Percentiles rank a stretch among this genome's conserved stretches.
phyloP scores from a whole-genome alignment of 2,329 filamentous ascomycete genomes.

The Alternaria alternata region DNA sequence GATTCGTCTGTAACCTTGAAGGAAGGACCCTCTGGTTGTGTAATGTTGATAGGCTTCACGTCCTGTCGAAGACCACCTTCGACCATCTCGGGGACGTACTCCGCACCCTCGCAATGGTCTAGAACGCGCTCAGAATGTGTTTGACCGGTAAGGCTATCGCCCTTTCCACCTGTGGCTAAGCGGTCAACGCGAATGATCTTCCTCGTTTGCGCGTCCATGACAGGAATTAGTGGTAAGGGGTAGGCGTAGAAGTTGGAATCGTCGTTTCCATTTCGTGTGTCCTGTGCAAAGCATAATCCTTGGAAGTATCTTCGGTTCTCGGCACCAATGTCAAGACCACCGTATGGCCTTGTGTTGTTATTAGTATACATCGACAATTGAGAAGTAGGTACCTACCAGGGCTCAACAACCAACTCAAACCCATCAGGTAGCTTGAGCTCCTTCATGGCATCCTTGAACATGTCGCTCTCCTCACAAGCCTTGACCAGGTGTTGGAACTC shows the following conservation, averaged over 20 bases:
- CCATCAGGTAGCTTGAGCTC: constrained; percentile 63
- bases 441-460: constrained; percentile 61
- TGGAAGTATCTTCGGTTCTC: constrained; percentile 62
- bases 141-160: constrained; percentile 48
- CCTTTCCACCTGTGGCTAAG: constrained; percentile 50
- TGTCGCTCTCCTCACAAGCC: constrained; percentile 60
- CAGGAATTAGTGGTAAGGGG: constrained; percentile 48
- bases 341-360: constrained; percentile 56
- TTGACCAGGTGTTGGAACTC: constrained; percentile 47
- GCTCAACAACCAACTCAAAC: constrained; percentile 64
- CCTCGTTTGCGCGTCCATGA: constrained; percentile 48
- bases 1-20: constrained; percentile 64
- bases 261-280: constrained; percentile 55
- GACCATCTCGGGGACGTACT: constrained; percentile 59
- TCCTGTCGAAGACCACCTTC: constrained; percentile 51
- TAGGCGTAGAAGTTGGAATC: constrained; percentile 54
- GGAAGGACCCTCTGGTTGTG: constrained; percentile 73
- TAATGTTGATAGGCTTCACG: constrained; percentile 74
- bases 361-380: not conserved
- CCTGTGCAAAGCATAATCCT: constrained; percentile 62
- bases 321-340: constrained; percentile 59
- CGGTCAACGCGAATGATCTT: constrained; percentile 49
- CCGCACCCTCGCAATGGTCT: constrained; percentile 60
- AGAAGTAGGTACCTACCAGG: constrained; percentile 47
- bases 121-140: constrained; percentile 50